Evolutionary conservation across 202 grass and related monocot genomes (phyloP).

Genomic region (Setaria viridis): DNA sequence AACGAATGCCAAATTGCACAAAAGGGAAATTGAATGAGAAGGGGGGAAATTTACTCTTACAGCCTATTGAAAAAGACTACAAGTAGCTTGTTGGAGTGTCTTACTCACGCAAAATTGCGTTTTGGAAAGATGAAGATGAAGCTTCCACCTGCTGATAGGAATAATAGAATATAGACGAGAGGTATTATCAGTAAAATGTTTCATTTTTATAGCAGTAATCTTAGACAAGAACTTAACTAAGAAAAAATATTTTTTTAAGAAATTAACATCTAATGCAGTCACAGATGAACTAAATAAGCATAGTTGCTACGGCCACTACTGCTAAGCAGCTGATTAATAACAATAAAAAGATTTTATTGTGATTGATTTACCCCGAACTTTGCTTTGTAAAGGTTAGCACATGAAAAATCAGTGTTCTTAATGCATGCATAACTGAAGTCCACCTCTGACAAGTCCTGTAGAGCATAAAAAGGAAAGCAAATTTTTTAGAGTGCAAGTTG

Average conservation of each 20-base stretch:
- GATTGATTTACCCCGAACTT: conserved; percentile 73
- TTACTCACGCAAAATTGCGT: conserved; percentile 95
- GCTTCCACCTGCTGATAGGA: conserved; percentile 72
- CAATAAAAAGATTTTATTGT: not conserved
- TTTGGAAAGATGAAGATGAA: conserved; percentile 64
- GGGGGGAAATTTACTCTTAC: not conserved
- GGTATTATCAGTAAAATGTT: conserved; percentile 36
- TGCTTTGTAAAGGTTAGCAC: conserved; percentile 81
- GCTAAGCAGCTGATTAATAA: conserved; percentile 17
- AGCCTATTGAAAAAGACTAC: conserved; percentile 18
- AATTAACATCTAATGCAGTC: not conserved
- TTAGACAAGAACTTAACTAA: not conserved
- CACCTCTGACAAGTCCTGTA: conserved; percentile 80
- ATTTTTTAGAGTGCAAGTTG: not conserved
- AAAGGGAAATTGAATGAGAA: not conserved
- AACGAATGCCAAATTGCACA: conserved; percentile 8
- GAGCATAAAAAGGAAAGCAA: not conserved
- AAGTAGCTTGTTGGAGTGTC: conserved; percentile 52
- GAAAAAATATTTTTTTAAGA: not conserved
- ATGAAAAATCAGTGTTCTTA: conserved; percentile 73
- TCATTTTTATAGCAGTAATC: conserved; percentile 6
- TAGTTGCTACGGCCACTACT: conserved; percentile 9
- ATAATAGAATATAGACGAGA: conserved; percentile 28
- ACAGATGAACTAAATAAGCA: not conserved
- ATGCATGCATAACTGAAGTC: conserved; percentile 90